Base-by-base conservation (phyloP, 2,329 filamentous ascomycete species). In the Colletotrichum australisinense region DNA sequence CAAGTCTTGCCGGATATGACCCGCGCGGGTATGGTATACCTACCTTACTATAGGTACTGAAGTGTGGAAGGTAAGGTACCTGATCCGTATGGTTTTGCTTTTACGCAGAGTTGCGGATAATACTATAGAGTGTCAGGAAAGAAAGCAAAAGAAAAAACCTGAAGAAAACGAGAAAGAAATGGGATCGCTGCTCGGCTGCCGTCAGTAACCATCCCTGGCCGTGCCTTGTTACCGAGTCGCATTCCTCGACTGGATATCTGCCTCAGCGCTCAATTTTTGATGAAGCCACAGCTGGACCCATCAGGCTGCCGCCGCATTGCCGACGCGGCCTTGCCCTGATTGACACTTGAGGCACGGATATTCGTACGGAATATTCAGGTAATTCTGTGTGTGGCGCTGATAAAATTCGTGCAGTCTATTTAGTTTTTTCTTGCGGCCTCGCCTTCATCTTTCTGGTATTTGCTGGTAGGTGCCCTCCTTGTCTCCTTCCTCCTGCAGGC, bases 191-290 rank as follows among this genome's bases (percentile, higher is more conserved):
- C 24, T 49, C 59, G 49, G 24, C 26, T 16, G 35, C 32, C 35
- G 35, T 46, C 35, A 42, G 35, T 60, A 22, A 52, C 30, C 32
- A 69, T 64, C 70, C 70, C 70, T 72, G 53, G 53, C 42, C 66
- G 57, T 72, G 26, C 42, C 66, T 63, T 38, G 42, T 26, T 53
- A 28, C 53, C 16, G 32, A 19, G 22, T 52, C 42, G 32, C 59
- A 60, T 55, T 46, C 16, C 53, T 52, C 63, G 49, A 42, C 38
- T 42, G 38, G 16, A 7, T 42, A 19, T 38, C 35, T 38, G 35
- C 35, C 35, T 38, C 35, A 38, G 35, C 12, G 14, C 16, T 42
- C 38, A 42, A 42, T 6, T 42, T 42, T 42, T 42, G 38, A 42
- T 42, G 38, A 42, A 42, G 38, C 42, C 30, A 9, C n/a, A 16